phyloP scores from a whole-genome alignment of 768 basidiomycete genomes.

The Phanerodontia chrysosporium region DNA sequence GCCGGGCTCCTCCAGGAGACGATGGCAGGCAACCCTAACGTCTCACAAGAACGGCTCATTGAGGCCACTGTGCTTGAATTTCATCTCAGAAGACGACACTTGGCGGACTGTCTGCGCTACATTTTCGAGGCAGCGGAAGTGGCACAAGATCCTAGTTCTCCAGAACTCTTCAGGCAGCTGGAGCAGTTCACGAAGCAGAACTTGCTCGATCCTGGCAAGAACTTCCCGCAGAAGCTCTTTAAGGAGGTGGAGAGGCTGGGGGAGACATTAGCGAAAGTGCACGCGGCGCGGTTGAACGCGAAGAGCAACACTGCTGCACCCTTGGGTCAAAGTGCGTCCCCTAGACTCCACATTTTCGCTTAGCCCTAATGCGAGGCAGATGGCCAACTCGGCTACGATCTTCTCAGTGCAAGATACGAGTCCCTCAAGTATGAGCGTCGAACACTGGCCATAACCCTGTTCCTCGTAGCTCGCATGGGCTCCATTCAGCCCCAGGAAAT shows the following conservation, averaged over 20 bases:
- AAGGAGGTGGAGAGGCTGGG: conserved; percentile 61
- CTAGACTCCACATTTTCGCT: background rate
- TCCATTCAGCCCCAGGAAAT: conserved; percentile 58
- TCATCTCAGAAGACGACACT: conserved; percentile 63
- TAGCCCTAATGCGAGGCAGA: background rate
- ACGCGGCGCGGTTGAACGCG: conserved; percentile 59
- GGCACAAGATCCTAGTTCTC: conserved; percentile 39
- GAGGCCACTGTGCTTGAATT: conserved; percentile 66
- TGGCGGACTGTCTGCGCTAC: conserved; percentile 66
- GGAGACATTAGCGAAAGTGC: conserved; percentile 46
- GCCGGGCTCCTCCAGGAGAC: conserved; percentile 65
- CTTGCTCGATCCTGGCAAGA: conserved; percentile 42
- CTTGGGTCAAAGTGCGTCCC: conserved; percentile 47
- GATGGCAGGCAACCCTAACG: conserved; percentile 62
- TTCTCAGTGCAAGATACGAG: conserved; percentile 64
- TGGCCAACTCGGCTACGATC: conserved; percentile 51
- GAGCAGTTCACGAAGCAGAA: conserved; percentile 52
- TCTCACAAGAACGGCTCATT: conserved; percentile 49
- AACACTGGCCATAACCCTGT: conserved; percentile 58
- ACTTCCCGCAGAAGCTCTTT: conserved; percentile 54
- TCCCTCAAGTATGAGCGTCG: conserved; percentile 74
- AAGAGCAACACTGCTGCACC: conserved; percentile 54
- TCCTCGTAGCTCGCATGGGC: conserved; percentile 59
- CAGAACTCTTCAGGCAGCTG: conserved; percentile 48
- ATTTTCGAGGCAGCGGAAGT: conserved; percentile 62